Percentiles rank a stretch among this genome's conserved stretches.
Conservation (phyloP, 371 early-diverging fungal genomes). For the Apophysomyces sp. region DNA sequence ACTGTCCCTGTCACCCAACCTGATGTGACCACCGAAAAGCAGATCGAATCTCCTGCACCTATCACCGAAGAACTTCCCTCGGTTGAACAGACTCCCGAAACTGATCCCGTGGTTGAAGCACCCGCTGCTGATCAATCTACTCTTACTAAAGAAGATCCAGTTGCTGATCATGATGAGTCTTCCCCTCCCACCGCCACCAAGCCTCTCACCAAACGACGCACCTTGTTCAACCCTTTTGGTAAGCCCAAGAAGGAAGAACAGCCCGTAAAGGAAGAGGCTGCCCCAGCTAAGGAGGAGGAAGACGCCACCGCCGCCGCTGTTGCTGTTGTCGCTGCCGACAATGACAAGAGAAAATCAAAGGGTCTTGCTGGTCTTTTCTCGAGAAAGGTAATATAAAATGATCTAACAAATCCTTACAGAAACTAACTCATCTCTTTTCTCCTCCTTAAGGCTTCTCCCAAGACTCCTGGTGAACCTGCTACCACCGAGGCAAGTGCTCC, state of each 20-base stretch:
- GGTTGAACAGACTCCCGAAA: neutral
- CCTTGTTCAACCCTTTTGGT: conserved; percentile 29
- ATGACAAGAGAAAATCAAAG: conserved; percentile 19
- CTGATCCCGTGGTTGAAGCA: neutral
- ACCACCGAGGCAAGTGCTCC: conserved; percentile 2
- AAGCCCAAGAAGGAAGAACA: conserved; percentile 19
- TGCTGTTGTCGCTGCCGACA: conserved; percentile 3
- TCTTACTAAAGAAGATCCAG: neutral
- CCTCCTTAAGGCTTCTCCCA: conserved; percentile 1
- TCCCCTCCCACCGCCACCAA: conserved; percentile 1
- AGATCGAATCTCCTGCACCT: neutral
- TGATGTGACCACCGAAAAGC: neutral
- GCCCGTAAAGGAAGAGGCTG: conserved; percentile 4
- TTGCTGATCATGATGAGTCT: neutral
- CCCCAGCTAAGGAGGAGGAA: conserved; percentile 7
- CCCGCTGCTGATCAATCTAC: neutral
- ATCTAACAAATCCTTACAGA: neutral
- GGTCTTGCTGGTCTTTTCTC: conserved; percentile 12
- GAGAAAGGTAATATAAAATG: conserved; percentile 3
- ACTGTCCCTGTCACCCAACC: neutral
- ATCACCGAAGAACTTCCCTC: neutral
- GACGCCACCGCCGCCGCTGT: neutral
- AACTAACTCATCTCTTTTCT: neutral
- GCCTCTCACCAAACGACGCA: conserved; percentile 23
- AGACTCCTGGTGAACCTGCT: conserved; percentile 1